Evolutionary conservation across 345 rosid genomes (phyloP).

Genomic region (Pseudoturritis turrita): DNA sequence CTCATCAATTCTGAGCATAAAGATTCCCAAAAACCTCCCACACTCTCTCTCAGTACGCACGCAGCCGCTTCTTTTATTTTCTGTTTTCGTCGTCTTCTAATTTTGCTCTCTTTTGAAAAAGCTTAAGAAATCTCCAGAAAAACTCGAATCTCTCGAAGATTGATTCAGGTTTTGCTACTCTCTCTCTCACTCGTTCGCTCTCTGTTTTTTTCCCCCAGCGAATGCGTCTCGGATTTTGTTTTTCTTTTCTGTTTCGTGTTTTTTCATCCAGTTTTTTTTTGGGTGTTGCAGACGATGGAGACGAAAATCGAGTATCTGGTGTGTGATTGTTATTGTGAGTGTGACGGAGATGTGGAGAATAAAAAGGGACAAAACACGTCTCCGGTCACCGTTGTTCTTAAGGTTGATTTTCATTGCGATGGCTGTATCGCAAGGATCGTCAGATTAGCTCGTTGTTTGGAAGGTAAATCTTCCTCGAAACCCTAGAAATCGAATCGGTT

Average conservation of each 20-base stretch:
- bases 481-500: background rate
- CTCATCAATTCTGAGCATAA: too few relatives aligned
- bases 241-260: background rate
- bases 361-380: background rate
- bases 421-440: conserved; percentile 18
- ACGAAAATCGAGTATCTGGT: background rate
- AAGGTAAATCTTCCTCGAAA: background rate
- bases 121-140: too few relatives aligned
- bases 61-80: too few relatives aligned
- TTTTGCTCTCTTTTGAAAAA: too few relatives aligned
- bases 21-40: too few relatives aligned
- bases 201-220: background rate
- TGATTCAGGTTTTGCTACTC: background rate
- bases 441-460: conserved; percentile 4
- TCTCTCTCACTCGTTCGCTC: background rate
- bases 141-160: too few relatives aligned
- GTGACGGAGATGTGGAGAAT: conserved; percentile 1
- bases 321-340: background rate
- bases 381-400: conserved; percentile 22
- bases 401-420: conserved; percentile 19
- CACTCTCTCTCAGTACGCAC: too few relatives aligned
- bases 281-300: background rate
- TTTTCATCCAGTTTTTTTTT: background rate
- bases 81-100: too few relatives aligned
- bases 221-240: background rate